phyloP scores from a whole-genome alignment of 306 rosid species.

The Trichosanthes cucumerina region DNA sequence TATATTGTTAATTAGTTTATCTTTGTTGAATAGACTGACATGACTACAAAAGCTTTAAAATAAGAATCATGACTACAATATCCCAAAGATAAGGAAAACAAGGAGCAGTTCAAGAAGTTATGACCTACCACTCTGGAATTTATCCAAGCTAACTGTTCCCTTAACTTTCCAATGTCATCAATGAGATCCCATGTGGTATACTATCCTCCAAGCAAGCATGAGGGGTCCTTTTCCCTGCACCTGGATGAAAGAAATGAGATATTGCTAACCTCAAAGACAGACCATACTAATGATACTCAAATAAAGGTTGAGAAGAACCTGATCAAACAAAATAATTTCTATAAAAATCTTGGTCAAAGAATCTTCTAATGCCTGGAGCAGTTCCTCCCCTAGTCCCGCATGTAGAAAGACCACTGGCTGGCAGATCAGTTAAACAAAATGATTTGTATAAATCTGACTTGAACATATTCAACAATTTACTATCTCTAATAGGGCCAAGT shows the following conservation, averaged over 20 bases:
- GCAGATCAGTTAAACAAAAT: constrained; percentile 14
- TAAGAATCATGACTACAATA: not conserved
- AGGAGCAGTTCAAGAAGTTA: constrained; percentile 1
- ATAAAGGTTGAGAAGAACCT: constrained; percentile 39
- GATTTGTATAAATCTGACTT: not conserved
- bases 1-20: not conserved
- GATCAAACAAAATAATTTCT: constrained; percentile 78
- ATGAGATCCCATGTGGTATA: constrained; percentile 93
- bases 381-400: constrained; percentile 99
- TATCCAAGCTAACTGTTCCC: constrained; percentile 79
- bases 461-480: not conserved
- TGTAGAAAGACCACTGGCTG: constrained; percentile 89
- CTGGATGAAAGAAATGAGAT: constrained; percentile 43
- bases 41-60: not conserved
- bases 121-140: constrained; percentile 95
- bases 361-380: constrained; percentile 56
- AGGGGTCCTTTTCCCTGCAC: constrained; percentile 89
- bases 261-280: not conserved
- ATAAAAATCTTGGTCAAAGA: constrained; percentile 81
- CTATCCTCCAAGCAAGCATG: constrained; percentile 91
- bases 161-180: constrained; percentile 72
- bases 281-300: not conserved
- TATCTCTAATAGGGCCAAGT: not conserved
- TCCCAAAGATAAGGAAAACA: constrained; percentile 1
- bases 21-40: not conserved